Evolutionary conservation across 2,329 filamentous ascomycete genomes (phyloP).

Genomic region (Chrysoporthe cubensis): DNA sequence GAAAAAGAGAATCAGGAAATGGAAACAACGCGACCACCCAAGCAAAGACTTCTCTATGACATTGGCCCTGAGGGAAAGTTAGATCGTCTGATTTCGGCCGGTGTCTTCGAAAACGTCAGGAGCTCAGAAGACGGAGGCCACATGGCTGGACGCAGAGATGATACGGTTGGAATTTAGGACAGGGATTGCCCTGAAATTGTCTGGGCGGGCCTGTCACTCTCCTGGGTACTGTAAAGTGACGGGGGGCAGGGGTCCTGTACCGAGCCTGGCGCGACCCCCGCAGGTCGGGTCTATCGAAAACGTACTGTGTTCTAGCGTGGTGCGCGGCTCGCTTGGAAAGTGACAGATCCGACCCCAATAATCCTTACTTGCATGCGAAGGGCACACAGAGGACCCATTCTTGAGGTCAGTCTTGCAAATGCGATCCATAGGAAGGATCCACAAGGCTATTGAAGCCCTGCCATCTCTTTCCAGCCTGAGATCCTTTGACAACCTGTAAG

Average conservation of each 20-base stretch:
- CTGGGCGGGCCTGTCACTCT: conserved; percentile 3
- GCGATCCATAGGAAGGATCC: neutral
- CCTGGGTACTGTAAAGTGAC: neutral
- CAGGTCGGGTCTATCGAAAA: neutral
- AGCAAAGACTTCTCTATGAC: neutral
- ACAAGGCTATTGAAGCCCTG: conserved; percentile 10
- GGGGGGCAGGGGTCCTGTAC: neutral
- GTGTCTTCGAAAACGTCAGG: conserved; percentile 26
- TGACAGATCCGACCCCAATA: neutral
- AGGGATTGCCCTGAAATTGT: conserved; percentile 22
- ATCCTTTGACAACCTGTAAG: neutral
- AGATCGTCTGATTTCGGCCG: conserved; percentile 19
- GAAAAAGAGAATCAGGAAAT: neutral
- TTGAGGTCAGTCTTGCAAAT: neutral
- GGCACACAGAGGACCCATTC: neutral
- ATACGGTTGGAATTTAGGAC: conserved; percentile 18
- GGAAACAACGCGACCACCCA: neutral
- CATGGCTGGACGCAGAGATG: conserved; percentile 22
- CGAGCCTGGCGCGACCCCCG: neutral
- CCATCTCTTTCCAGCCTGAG: neutral
- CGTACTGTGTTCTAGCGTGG: neutral
- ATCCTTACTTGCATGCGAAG: neutral
- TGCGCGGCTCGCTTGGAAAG: neutral
- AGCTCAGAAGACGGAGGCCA: conserved; percentile 23
- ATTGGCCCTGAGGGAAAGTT: neutral